phyloP scores from a whole-genome alignment of 2,329 filamentous ascomycete genomes.

The Fusarium denticulatum region DNA sequence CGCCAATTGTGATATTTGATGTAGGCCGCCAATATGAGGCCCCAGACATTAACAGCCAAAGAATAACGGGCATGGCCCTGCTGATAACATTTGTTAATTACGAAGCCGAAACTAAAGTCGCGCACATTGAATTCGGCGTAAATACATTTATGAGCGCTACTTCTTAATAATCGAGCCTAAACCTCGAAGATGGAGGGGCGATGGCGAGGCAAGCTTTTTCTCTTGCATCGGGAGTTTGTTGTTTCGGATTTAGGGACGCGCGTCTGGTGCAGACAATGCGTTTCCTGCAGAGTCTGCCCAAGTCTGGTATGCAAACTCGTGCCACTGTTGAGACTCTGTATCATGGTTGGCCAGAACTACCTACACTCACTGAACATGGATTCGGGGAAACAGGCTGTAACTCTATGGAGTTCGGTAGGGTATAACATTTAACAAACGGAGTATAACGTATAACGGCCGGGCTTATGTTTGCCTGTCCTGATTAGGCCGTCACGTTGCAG shows the following conservation, averaged over 20 bases:
- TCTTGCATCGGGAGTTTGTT: slow-evolving; percentile 19
- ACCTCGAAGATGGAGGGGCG: slow-evolving; percentile 6
- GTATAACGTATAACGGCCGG: neutral
- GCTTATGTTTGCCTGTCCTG: neutral
- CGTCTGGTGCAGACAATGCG: slow-evolving; percentile 27
- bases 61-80: neutral
- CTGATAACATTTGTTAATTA: slow-evolving; percentile 10
- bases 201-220: slow-evolving; percentile 2
- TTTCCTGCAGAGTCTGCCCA: slow-evolving; percentile 23
- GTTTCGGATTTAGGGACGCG: slow-evolving; percentile 36
- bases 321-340: slow-evolving; percentile 26
- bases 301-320: slow-evolving; percentile 38
- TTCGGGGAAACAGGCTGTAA: slow-evolving; percentile 5
- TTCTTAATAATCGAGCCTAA: slow-evolving; percentile 6
- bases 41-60: slow-evolving; percentile 2
- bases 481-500: neutral
- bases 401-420: slow-evolving; percentile 9
- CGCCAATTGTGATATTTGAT: slow-evolving; percentile 14
- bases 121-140: neutral
- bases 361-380: slow-evolving; percentile 6
- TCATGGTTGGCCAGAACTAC: slow-evolving; percentile 21
- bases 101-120: neutral
- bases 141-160: neutral
- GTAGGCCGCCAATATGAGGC: neutral
- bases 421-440: neutral